A percentile compares a stretch with the other conserved stretches of the same genome.
These are phyloP conservation scores for Erysiphe pulchra DNA, from an alignment of 2,329 filamentous ascomycete genomes.

Conservation along the genomic window DNA sequence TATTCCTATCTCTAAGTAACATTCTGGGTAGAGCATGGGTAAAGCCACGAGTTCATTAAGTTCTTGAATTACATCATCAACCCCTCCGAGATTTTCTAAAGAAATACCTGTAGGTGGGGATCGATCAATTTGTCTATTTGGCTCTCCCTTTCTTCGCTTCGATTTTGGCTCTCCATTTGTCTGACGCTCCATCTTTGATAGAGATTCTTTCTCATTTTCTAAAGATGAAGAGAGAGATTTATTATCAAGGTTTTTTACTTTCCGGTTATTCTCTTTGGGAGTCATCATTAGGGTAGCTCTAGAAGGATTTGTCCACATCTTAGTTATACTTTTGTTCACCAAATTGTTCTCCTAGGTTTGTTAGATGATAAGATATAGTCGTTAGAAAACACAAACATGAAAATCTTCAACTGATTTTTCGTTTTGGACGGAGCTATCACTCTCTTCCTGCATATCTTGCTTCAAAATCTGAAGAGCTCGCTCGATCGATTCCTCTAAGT, in stretches of 20 bases:
- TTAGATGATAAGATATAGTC: constrained; percentile 4
- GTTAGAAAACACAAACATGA: background rate
- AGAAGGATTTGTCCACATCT: constrained; percentile 23
- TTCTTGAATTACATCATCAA: constrained; percentile 44
- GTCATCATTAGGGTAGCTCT: constrained; percentile 2
- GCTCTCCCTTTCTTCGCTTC: constrained; percentile 35
- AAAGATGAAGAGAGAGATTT: constrained; percentile 1
- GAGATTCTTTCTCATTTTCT: constrained; percentile 6
- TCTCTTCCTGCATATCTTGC: constrained; percentile 18
- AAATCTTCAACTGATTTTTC: constrained; percentile 11
- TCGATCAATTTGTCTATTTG: constrained; percentile 27
- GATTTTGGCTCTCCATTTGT: constrained; percentile 37
- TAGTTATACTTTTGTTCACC: constrained; percentile 39
- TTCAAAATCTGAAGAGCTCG: constrained; percentile 51
- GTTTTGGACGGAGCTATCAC: constrained; percentile 22
- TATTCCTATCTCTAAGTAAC: constrained; percentile 37
- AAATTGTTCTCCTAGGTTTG: constrained; percentile 23
- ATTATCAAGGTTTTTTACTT: background rate
- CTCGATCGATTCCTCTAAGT: constrained; percentile 67
- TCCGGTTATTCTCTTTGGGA: background rate
- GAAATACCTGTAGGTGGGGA: constrained; percentile 40
- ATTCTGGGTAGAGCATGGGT: constrained; percentile 41
- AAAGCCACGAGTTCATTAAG: constrained; percentile 46
- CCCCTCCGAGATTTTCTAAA: constrained; percentile 49
- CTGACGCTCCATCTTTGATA: constrained; percentile 22